A percentile compares a stretch with the other conserved stretches of the same genome.
These are phyloP conservation scores for Talaromyces sp. DNA, from an alignment of 2,329 filamentous ascomycete genomes.

Conservation along the genomic window DNA sequence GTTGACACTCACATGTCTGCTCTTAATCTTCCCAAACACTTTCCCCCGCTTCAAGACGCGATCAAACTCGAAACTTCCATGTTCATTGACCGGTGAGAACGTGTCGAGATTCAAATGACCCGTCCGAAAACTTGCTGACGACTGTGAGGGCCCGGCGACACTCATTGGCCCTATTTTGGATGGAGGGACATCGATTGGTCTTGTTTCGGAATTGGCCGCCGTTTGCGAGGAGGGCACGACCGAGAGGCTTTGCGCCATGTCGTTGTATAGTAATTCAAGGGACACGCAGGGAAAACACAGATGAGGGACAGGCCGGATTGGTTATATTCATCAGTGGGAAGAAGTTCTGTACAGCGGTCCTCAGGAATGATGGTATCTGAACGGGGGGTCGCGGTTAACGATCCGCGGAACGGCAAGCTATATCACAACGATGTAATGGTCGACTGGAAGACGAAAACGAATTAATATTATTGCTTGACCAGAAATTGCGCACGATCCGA, in stretches of 20 bases:
- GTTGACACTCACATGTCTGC: conserved; percentile 70
- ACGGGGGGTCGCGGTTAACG: background rate
- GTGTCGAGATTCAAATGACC: conserved; percentile 59
- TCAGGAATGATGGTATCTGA: background rate
- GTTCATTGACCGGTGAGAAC: conserved; percentile 85
- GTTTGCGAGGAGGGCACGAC: conserved; percentile 7
- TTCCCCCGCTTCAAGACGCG: conserved; percentile 86
- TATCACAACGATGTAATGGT: conserved; percentile 6
- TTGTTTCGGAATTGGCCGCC: conserved; percentile 10
- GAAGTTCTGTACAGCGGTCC: background rate
- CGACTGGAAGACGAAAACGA: background rate
- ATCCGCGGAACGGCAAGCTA: conserved; percentile 6
- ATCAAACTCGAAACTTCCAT: conserved; percentile 95
- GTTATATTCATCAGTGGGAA: conserved; percentile 6
- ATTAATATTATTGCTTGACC: background rate
- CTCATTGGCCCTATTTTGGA: conserved; percentile 17
- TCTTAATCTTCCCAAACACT: conserved; percentile 83
- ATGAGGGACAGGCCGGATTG: background rate
- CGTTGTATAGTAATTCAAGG: background rate
- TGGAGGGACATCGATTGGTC: conserved; percentile 7
- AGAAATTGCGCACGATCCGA: background rate
- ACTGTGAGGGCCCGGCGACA: conserved; percentile 26
- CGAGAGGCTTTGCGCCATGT: conserved; percentile 19
- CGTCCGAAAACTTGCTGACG: conserved; percentile 31
- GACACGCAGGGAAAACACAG: background rate